phyloP scores from a whole-genome alignment of 306 rosid genomes.

The Prunus armeniaca region DNA sequence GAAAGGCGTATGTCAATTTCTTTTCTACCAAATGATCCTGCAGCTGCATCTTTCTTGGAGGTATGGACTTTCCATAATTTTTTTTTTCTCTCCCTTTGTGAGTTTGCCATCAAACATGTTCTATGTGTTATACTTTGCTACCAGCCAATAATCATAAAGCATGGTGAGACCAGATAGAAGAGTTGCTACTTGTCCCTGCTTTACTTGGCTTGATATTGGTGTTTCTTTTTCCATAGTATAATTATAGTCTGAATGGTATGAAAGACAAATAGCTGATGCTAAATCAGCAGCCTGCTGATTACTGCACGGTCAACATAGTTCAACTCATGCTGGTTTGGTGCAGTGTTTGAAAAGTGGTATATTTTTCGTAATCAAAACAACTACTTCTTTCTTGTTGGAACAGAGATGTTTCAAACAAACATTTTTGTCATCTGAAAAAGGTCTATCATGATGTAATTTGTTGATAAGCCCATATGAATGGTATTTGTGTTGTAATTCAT shows the following conservation, averaged over 20 bases:
- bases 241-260: too few species aligned
- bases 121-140: neutral
- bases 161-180: neutral
- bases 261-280: too few species aligned
- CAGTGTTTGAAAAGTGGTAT: too few species aligned
- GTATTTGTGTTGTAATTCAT: neutral
- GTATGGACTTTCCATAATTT: constrained; percentile 29
- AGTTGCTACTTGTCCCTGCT: constrained; percentile 2
- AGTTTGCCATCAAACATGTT: neutral
- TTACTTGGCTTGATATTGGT: neutral
- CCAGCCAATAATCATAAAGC: neutral
- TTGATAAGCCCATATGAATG: neutral
- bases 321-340: too few species aligned
- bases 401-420: neutral
- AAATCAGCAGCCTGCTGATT: too few species aligned
- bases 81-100: constrained; percentile 2
- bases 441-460: neutral
- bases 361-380: too few species aligned
- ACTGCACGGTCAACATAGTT: too few species aligned
- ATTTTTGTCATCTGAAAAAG: neutral
- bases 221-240: neutral
- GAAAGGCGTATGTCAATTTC: constrained; percentile 64
- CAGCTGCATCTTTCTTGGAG: constrained; percentile 67
- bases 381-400: too few species aligned
- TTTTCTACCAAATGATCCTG: constrained; percentile 68